A percentile compares a stretch with the other conserved stretches of the same genome.
phyloP scores from a whole-genome alignment of 2,329 filamentous ascomycete species.

The Arthrobotrys megalospora region DNA sequence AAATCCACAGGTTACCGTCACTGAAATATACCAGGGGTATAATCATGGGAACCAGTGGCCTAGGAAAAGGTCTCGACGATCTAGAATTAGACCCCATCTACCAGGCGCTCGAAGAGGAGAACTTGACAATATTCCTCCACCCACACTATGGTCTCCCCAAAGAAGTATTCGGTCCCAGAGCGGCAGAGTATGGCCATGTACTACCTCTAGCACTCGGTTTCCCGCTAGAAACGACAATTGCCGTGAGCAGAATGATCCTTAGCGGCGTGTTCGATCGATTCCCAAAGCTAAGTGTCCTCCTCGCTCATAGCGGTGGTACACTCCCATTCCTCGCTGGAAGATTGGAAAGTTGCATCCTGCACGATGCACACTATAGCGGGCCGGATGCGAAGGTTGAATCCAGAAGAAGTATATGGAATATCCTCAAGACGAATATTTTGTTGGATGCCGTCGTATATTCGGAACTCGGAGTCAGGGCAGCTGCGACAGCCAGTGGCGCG shows the following conservation, averaged over 20 bases:
- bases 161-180: slow-evolving; percentile 82
- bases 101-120: slow-evolving; percentile 76
- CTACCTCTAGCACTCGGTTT: slow-evolving; percentile 83
- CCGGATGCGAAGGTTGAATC: slow-evolving; percentile 39
- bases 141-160: slow-evolving; percentile 91
- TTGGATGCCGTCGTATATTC: slow-evolving; percentile 90
- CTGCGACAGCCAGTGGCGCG: slow-evolving; percentile 76
- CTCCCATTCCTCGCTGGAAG: slow-evolving; percentile 89
- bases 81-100: slow-evolving; percentile 80
- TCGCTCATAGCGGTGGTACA: slow-evolving; percentile 91
- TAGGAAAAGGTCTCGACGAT: slow-evolving; percentile 87
- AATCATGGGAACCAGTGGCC: slow-evolving; percentile 86
- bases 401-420: slow-evolving; percentile 75
- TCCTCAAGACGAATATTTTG: slow-evolving; percentile 82
- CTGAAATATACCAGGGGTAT: slow-evolving; percentile 84
- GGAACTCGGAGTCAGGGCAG: slow-evolving; percentile 79
- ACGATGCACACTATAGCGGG: slow-evolving; percentile 81
- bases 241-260: slow-evolving; percentile 88
- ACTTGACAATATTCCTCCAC: slow-evolving; percentile 84
- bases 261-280: slow-evolving; percentile 86
- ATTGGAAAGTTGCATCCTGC: slow-evolving; percentile 87
- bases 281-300: slow-evolving; percentile 77
- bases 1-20: slow-evolving; percentile 75
- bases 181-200: slow-evolving; percentile 85
- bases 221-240: slow-evolving; percentile 92